Evolutionary conservation across 2,329 filamentous ascomycete genomes (phyloP).

Genomic region (Fusarium transvaalense): DNA sequence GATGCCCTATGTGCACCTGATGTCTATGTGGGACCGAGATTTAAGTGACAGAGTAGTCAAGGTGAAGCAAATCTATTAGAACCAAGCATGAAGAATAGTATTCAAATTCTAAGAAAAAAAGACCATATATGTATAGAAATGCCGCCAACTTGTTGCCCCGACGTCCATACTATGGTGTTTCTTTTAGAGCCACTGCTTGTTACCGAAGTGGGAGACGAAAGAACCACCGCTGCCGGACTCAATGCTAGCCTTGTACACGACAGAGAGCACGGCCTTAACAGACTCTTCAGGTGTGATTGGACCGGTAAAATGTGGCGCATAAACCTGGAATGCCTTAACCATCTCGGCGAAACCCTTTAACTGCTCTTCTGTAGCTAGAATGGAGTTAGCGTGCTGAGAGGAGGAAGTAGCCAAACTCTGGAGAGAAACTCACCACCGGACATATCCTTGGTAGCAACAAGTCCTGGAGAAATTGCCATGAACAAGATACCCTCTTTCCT

Average conservation of each 20-base stretch:
- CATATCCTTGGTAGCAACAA: constrained; percentile 59
- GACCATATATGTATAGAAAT: no score
- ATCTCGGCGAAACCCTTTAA: constrained; percentile 40
- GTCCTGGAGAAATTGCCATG: constrained; percentile 63
- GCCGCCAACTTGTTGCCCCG: no score
- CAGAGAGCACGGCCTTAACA: constrained; percentile 50
- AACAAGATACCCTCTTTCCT: constrained; percentile 64
- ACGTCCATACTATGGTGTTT: no score
- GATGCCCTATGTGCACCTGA: background rate
- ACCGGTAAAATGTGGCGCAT: constrained; percentile 56
- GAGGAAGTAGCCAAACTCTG: accelerated
- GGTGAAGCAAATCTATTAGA: accelerated
- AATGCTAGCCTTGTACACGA: constrained; percentile 51
- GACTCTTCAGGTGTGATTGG: constrained; percentile 54
- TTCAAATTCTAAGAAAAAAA: background rate
- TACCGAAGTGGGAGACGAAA: constrained; percentile 67
- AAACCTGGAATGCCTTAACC: constrained; percentile 50
- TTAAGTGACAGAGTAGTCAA: background rate
- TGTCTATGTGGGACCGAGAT: background rate
- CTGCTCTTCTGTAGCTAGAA: constrained; percentile 47
- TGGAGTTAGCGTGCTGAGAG: background rate
- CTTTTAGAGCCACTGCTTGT: constrained; percentile 63
- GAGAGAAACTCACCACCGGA: constrained; percentile 39
- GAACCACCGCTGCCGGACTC: constrained; percentile 61
- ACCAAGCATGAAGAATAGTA: background rate